A percentile compares a stretch with the other conserved stretches of the same genome.
phyloP scores from a whole-genome alignment of 1,284 basidiomycete species.

The Rhizoctonia solani region DNA sequence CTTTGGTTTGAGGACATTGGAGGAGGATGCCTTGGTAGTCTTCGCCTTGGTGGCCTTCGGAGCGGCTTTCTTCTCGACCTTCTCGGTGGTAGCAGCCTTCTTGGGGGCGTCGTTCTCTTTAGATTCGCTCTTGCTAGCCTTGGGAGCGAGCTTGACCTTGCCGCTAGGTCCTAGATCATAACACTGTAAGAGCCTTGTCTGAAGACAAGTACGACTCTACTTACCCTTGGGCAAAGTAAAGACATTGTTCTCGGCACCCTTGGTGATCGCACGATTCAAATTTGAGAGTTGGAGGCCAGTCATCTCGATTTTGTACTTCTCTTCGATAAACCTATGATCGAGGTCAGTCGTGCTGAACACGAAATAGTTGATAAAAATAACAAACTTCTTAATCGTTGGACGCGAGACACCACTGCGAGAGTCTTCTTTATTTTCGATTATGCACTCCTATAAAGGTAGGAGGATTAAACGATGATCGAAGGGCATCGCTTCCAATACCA shows the following conservation, averaged over 20 bases:
- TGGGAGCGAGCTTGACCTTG: conserved; percentile 39
- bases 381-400: conserved; percentile 37
- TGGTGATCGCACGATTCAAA: conserved; percentile 35
- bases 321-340: conserved; percentile 35
- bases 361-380: not conserved
- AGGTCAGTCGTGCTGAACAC: conserved; percentile 7
- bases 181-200: not conserved
- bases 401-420: conserved; percentile 37
- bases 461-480: not conserved
- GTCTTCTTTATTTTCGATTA: conserved; percentile 35
- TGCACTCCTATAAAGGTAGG: conserved; percentile 28
- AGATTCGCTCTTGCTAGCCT: conserved; percentile 29
- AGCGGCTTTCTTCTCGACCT: conserved; percentile 39
- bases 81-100: conserved; percentile 18
- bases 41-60: conserved; percentile 37
- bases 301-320: conserved; percentile 35
- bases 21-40: conserved; percentile 29
- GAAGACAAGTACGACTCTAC: not conserved
- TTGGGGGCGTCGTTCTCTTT: conserved; percentile 32
- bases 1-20: conserved; percentile 26
- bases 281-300: conserved; percentile 32
- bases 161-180: conserved; percentile 33
- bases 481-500: not conserved
- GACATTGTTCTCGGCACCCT: conserved; percentile 32
- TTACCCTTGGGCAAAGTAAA: conserved; percentile 37